A percentile compares a stretch with the other conserved stretches of the same genome.
These are phyloP conservation scores for Gliomastix tumulicola DNA, from an alignment of 2,329 filamentous ascomycete genomes.

Conservation along the genomic window DNA sequence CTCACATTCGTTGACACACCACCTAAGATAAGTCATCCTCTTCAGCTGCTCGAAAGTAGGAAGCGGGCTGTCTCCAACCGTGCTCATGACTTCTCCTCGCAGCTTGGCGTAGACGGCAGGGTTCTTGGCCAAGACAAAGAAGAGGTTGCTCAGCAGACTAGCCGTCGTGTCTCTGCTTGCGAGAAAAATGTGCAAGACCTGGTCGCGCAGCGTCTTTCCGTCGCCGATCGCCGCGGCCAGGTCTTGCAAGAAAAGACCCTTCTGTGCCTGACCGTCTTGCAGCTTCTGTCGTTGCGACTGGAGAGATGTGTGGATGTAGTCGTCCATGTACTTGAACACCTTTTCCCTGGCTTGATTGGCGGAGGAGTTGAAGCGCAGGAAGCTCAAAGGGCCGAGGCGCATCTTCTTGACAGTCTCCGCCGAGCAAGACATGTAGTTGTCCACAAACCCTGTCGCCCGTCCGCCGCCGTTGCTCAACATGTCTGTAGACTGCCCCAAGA, in stretches of 20 bases:
- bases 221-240: conserved; percentile 37
- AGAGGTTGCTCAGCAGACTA: conserved; percentile 31
- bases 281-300: conserved; percentile 5
- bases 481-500: conserved; percentile 21
- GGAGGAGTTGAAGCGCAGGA: conserved; percentile 14
- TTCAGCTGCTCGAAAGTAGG: conserved; percentile 43
- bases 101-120: conserved; percentile 36
- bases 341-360: conserved; percentile 18
- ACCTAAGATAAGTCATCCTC: conserved; percentile 46
- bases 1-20: conserved; percentile 51
- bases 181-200: conserved; percentile 34
- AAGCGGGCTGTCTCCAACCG: conserved; percentile 17
- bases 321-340: conserved; percentile 31
- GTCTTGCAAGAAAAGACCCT: conserved; percentile 38
- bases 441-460: conserved; percentile 24
- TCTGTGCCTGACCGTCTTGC: conserved; percentile 7
- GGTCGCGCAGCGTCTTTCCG: conserved; percentile 27
- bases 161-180: conserved; percentile 41
- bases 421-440: conserved; percentile 25
- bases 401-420: conserved; percentile 21
- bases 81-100: conserved; percentile 27
- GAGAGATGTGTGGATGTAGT: conserved; percentile 31
- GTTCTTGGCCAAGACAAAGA: conserved; percentile 32
- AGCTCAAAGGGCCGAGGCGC: conserved; percentile 21
- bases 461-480: conserved; percentile 14